phyloP scores from a whole-genome alignment of 495 filamentous ascomycete genomes.

The Pseudotulostoma volvatum region DNA sequence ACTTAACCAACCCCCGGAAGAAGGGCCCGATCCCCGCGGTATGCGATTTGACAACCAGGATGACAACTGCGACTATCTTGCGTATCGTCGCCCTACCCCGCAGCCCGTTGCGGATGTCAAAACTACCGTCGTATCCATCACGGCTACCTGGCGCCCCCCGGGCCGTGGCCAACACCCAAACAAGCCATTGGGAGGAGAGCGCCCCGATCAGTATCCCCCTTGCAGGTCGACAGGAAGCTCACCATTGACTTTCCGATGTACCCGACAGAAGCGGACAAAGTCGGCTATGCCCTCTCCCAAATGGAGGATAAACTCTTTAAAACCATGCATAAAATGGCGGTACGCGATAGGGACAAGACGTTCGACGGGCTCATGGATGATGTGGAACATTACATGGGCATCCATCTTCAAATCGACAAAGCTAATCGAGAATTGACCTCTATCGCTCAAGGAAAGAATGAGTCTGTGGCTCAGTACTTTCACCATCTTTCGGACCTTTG shows the following conservation, averaged over 20 bases:
- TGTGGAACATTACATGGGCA: not conserved
- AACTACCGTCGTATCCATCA: not conserved
- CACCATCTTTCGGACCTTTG: not conserved
- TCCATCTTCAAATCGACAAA: not conserved
- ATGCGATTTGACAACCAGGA: too few species aligned
- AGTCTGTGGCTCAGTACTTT: not conserved
- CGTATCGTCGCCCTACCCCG: too few species aligned
- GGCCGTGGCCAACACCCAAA: not conserved
- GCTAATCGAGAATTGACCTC: not conserved
- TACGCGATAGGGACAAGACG: not conserved
- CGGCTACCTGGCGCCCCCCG: not conserved
- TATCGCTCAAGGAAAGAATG: not conserved
- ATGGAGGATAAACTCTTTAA: not conserved
- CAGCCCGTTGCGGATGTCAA: too few species aligned
- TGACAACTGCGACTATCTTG: too few species aligned
- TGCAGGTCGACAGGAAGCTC: not conserved
- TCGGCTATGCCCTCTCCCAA: not conserved
- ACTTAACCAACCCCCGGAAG: too few species aligned
- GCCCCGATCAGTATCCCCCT: not conserved
- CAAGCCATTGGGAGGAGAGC: not conserved
- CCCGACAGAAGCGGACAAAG: not conserved
- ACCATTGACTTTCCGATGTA: not conserved
- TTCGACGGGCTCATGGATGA: not conserved
- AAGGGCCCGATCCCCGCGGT: too few species aligned
- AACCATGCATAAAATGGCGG: not conserved